A percentile compares a stretch with the other conserved stretches of the same genome.
Evolutionary conservation across 257 asterid genomes (phyloP).

Genomic region (Solanum ossicruentum): DNA sequence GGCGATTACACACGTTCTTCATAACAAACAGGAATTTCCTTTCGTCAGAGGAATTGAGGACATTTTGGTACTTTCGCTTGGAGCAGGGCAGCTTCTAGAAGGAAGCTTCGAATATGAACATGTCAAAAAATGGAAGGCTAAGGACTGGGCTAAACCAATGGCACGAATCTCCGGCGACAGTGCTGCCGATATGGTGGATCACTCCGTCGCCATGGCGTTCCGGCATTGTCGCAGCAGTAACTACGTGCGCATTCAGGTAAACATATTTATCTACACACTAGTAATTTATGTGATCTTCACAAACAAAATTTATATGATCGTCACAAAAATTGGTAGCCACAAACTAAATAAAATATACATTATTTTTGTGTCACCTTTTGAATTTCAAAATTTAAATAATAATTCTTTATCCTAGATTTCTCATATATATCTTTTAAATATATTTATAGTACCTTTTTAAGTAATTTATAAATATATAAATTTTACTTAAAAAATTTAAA

Average conservation of each 20-base stretch:
- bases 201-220: slow-evolving; percentile 68
- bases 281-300: neutral
- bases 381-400: too few species aligned
- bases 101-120: slow-evolving; percentile 48
- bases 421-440: too few species aligned
- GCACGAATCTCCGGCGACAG: slow-evolving; percentile 58
- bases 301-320: too few species aligned
- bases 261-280: neutral
- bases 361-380: too few species aligned
- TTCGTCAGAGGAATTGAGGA: slow-evolving; percentile 96
- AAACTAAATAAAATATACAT: neutral
- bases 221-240: slow-evolving; percentile 41
- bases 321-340: neutral
- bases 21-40: slow-evolving; percentile 92
- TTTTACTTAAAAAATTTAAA: too few species aligned
- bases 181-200: slow-evolving; percentile 67
- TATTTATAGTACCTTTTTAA: too few species aligned
- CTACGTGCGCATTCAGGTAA: slow-evolving; percentile 64
- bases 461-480: too few species aligned
- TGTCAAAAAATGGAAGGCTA: slow-evolving; percentile 51
- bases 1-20: slow-evolving; percentile 93
- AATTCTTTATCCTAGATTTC: too few species aligned
- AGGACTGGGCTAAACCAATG: slow-evolving; percentile 66
- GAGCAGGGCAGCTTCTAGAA: slow-evolving; percentile 52
- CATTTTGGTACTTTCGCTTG: slow-evolving; percentile 85